These are phyloP conservation scores for Polychaeton citri DNA, from an alignment of 2,329 filamentous ascomycete species.

Conservation along the genomic window DNA sequence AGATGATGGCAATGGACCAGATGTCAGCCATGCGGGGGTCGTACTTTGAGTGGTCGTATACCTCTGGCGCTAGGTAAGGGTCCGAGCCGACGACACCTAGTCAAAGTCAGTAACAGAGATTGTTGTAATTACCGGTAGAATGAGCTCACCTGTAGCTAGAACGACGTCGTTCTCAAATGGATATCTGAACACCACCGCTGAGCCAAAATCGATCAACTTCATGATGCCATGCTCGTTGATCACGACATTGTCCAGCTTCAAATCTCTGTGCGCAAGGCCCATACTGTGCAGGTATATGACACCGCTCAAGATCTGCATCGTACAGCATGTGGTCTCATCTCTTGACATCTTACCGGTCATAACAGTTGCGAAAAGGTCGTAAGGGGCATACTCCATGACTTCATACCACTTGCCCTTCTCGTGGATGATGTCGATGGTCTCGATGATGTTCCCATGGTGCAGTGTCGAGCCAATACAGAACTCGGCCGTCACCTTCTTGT, in stretches of 20 bases:
- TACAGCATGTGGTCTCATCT: slow-evolving; percentile 80
- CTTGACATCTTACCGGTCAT: slow-evolving; percentile 97
- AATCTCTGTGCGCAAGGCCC: slow-evolving; percentile 83
- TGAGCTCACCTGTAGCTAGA: slow-evolving; percentile 57
- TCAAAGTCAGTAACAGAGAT: slow-evolving; percentile 7
- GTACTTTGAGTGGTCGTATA: slow-evolving; percentile 87
- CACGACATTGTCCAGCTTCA: slow-evolving; percentile 96
- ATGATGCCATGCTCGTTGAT: slow-evolving; percentile 94
- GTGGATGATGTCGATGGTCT: slow-evolving; percentile 90
- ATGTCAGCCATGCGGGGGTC: slow-evolving; percentile 90
- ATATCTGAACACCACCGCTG: slow-evolving; percentile 92
- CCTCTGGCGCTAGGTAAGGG: slow-evolving; percentile 91
- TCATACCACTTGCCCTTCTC: slow-evolving; percentile 94
- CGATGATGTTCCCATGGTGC: slow-evolving; percentile 96
- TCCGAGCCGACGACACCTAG: slow-evolving; percentile 72
- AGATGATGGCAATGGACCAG: slow-evolving; percentile 97
- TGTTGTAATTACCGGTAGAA: neutral
- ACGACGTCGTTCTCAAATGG: slow-evolving; percentile 88
- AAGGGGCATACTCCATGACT: slow-evolving; percentile 98
- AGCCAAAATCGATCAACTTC: slow-evolving; percentile 99
- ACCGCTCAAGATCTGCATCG: slow-evolving; percentile 86
- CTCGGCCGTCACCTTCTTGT: slow-evolving; percentile 95
- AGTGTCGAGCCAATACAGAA: slow-evolving; percentile 96
- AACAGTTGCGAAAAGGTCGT: slow-evolving; percentile 89
- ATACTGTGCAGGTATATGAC: slow-evolving; percentile 91